A percentile compares a stretch with the other conserved stretches of the same genome.
Conservation (phyloP, 2,329 filamentous ascomycete genomes). For the Trichoderma sp. region DNA sequence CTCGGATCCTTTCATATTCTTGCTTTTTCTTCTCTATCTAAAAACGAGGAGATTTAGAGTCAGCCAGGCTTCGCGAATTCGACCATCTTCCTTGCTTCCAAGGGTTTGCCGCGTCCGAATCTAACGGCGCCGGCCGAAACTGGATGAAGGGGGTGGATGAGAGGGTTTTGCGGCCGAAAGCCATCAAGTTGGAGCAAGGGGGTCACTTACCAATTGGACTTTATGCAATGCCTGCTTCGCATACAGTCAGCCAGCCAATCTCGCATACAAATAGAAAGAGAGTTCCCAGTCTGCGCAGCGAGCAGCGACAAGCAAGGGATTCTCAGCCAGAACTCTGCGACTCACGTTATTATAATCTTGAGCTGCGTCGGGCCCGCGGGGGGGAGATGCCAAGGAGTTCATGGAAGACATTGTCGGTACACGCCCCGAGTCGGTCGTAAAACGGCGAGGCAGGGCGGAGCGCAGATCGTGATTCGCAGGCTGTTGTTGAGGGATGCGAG, state of each 20-base stretch:
- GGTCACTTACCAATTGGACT: slow-evolving; percentile 69
- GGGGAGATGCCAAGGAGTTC: slow-evolving; percentile 46
- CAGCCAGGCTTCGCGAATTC: not conserved
- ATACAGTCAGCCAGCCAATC: slow-evolving; percentile 15
- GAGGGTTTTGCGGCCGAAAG: slow-evolving; percentile 2
- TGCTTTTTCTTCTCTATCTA: slow-evolving; percentile 92
- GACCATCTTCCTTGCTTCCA: not conserved
- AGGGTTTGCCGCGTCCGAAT: not conserved
- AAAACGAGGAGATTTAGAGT: not conserved
- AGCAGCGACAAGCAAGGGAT: not conserved
- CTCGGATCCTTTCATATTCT: slow-evolving; percentile 86
- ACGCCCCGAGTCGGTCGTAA: slow-evolving; percentile 87
- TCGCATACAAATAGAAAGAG: slow-evolving; percentile 7
- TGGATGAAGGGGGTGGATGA: not conserved
- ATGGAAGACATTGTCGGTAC: slow-evolving; percentile 68
- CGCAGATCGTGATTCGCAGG: slow-evolving; percentile 63
- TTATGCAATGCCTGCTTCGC: slow-evolving; percentile 59
- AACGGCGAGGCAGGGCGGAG: slow-evolving; percentile 79
- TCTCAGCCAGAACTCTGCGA: slow-evolving; percentile 18
- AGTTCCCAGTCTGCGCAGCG: not conserved
- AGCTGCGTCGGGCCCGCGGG: slow-evolving; percentile 44
- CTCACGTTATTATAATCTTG: slow-evolving; percentile 49
- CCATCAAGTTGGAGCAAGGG: not conserved
- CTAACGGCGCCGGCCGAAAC: not conserved
- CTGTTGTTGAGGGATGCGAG: slow-evolving; percentile 53